Base-by-base conservation (phyloP, 2,329 filamentous ascomycete species). In the Sclerotiophoma versabilis region DNA sequence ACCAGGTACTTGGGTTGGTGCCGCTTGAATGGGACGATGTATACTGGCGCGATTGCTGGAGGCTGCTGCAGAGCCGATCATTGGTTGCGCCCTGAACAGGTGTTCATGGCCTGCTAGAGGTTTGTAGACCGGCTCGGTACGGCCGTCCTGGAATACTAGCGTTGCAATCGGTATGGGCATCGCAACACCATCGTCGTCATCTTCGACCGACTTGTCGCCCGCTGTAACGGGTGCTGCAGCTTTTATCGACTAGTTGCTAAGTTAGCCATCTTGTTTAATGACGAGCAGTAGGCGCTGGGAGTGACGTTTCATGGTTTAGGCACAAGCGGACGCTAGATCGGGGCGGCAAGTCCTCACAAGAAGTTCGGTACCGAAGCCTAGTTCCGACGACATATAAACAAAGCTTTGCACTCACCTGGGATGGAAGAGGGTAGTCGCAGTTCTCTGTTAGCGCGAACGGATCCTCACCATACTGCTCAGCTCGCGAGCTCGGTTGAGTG, bases 61-160 rank as follows among this genome's bases (percentile, higher is more conserved):
- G 14, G 34, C 22, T 30, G 41, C 22, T 37, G 51, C 33, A 3
- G 38, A 27, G 19, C 25, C 29, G 5, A 12, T 20, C 33, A 26
- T 36, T 3, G 51, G 29, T n/a, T 30, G 39, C 26, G 54, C 48
- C 22, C 44, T 57, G 38, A 66, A 66, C 7, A 69, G 42, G 23
- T 70, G 65, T 36, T 69, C 68, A 29, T 67, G 69, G 29, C 68
- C 68, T 6, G 54, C 49, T 10, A 70, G 55, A 4, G 68, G 66
- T 29, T 49, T 46, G 42, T 63, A 65, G 20, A 63, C 56, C 29
- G 60, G 54, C 30, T 58, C 51, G n/a, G 60, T 60, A 11, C 62
- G 59, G 19, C 66, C 68, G 38, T 66, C 56, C 8, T 62, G 57
- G 15, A 64, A 58, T 4, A 59, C 57, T 4, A 66, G 39, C 30